Evolutionary conservation across 495 filamentous ascomycete species (phyloP).

Genomic region (Aspergillus mulundensis): DNA sequence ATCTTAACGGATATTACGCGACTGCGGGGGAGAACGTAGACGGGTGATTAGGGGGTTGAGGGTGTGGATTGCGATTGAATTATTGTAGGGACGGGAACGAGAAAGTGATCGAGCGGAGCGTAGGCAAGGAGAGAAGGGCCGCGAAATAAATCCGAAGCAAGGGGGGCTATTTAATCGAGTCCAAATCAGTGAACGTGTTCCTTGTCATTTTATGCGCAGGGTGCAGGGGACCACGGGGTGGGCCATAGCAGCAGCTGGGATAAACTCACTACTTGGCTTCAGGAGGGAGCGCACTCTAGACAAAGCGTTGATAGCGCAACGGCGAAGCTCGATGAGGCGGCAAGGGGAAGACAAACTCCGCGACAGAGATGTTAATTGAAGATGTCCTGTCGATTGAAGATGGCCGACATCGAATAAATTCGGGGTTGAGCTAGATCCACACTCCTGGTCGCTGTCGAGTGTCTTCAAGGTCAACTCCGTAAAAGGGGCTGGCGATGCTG

Average conservation of each 20-base stretch:
- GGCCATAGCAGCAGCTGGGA: constrained; percentile 8
- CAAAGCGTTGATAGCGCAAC: background rate
- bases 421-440: constrained; percentile 21
- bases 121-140: background rate
- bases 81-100: background rate
- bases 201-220: constrained; percentile 8
- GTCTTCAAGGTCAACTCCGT: constrained; percentile 15
- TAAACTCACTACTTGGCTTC: constrained; percentile 11
- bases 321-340: background rate
- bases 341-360: background rate
- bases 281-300: background rate
- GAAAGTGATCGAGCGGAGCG: background rate
- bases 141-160: background rate
- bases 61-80: background rate
- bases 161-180: background rate
- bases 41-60: constrained; percentile 2
- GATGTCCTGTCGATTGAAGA: constrained; percentile 4
- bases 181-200: constrained; percentile 11
- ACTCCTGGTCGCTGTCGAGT: constrained; percentile 1
- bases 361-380: constrained; percentile 6
- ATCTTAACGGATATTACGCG: constrained; percentile 44
- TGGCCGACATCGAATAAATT: constrained; percentile 16
- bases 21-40: constrained; percentile 2
- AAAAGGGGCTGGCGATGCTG: constrained; percentile 36
- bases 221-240: background rate